Base-by-base conservation (phyloP, 495 filamentous ascomycete genomes). In the Patellaria atrata region DNA sequence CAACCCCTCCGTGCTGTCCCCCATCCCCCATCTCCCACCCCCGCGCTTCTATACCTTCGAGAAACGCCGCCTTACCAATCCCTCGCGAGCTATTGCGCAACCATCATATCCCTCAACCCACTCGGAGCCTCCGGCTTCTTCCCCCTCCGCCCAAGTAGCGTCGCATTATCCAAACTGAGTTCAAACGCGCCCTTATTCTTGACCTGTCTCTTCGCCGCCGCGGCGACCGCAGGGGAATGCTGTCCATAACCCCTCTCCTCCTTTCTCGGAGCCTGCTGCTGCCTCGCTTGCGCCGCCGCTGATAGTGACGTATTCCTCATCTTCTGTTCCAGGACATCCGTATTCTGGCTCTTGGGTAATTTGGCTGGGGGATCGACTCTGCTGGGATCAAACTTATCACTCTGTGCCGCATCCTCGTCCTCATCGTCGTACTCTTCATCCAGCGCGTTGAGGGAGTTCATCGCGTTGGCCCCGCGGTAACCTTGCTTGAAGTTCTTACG, bases 131-230 rank as follows among this genome's bases (percentile, higher is more conserved):
- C 45, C 16, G 15, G 37, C 36, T 56, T 72, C 52, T 73, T 70
- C 3, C 70, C 70, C 43, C 89, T 66, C 41, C 85, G 68, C 6
- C 84, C 85, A 0, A 97, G 60, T 37, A 97, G 60, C 15, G 85
- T 94, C 3, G 91, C 77, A 37, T 84, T 82, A 39, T 92, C 81
- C 11, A 97, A 61, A 52, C 73, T 94, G 20, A 97, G 67, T 56
- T 97, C 89, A 45, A 97, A 97, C 1, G 79, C 73, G 14, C 73
- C 76, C 31, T 73, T 65, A 36, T 70, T 67, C 39, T 67, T 68
- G 8, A 82, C 80, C 45, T 79, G 75, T 47, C 76, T 71, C 54
- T 75, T 75, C n/a, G 80, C 83, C 4, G 82, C 82, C 14, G 76
- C 77, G 8, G 79, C 77, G 0, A 87, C 77, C 6, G 67, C 64